Percentiles rank a stretch among this genome's conserved stretches.
These are phyloP conservation scores for Cercospora sp. DNA, from an alignment of 2,329 filamentous ascomycete species.

Conservation along the genomic window DNA sequence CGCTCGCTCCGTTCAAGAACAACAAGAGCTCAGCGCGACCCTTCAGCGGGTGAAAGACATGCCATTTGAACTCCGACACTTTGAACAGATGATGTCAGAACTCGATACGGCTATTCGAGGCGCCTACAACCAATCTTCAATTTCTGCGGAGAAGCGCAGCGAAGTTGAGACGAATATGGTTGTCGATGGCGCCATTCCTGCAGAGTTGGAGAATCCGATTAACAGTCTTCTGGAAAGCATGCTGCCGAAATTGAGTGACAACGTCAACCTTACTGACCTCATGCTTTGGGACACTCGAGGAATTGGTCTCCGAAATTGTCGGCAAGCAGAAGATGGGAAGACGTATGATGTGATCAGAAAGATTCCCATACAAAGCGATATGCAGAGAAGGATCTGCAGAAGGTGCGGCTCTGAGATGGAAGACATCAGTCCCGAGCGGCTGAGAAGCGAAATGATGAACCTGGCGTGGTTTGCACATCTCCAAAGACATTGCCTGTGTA, in stretches of 20 bases:
- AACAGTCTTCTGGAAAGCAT: constrained; percentile 50
- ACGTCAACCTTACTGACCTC: constrained; percentile 65
- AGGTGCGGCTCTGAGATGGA: constrained; percentile 51
- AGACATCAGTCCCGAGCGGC: constrained; percentile 40
- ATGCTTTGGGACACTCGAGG: constrained; percentile 72
- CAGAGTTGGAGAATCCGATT: constrained; percentile 52
- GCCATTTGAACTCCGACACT: constrained; percentile 48
- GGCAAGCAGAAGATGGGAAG: constrained; percentile 45
- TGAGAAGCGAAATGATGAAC: constrained; percentile 25
- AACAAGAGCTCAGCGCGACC: constrained; percentile 52
- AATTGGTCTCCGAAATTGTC: constrained; percentile 50
- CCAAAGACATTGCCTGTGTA: constrained; percentile 37
- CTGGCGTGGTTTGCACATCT: constrained; percentile 34
- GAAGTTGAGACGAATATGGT: constrained; percentile 55
- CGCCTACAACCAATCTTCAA: constrained; percentile 53
- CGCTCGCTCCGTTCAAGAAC: constrained; percentile 55
- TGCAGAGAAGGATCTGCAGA: constrained; percentile 41
- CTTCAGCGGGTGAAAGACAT: constrained; percentile 53
- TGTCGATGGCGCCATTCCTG: constrained; percentile 53
- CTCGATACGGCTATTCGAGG: constrained; percentile 65
- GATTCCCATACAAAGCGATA: constrained; percentile 34
- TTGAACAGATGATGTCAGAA: constrained; percentile 54
- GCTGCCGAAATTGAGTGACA: constrained; percentile 58
- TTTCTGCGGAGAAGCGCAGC: constrained; percentile 49
- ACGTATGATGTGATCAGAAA: constrained; percentile 57